Conservation (phyloP, 495 filamentous ascomycete species). For the Eremomyces bilateralis region DNA sequence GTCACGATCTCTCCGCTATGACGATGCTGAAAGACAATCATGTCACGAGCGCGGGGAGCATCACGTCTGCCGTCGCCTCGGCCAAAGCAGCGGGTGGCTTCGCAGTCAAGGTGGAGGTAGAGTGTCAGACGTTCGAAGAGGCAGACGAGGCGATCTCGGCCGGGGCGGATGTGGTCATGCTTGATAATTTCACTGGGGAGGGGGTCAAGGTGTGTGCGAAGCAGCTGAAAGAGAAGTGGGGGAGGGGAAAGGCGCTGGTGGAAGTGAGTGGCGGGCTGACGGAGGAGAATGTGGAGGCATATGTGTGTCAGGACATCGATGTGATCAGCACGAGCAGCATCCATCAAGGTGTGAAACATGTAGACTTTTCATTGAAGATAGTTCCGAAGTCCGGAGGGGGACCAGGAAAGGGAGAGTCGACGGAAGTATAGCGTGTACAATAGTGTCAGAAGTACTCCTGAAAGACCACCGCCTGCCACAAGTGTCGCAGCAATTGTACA, state of each 20-base stretch:
- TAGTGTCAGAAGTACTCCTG: too few species aligned
- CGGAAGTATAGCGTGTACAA: too few species aligned
- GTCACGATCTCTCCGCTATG: slow-evolving; percentile 83
- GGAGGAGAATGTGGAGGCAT: slow-evolving; percentile 56
- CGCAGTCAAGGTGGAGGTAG: slow-evolving; percentile 83
- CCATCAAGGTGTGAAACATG: slow-evolving; percentile 79
- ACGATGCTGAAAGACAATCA: slow-evolving; percentile 99
- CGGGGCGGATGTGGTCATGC: slow-evolving; percentile 88
- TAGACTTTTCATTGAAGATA: slow-evolving; percentile 94
- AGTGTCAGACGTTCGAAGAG: slow-evolving; percentile 68
- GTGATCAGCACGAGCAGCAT: slow-evolving; percentile 90
- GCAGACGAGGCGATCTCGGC: slow-evolving; percentile 78
- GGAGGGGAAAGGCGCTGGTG: slow-evolving; percentile 31
- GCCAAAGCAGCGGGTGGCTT: slow-evolving; percentile 77
- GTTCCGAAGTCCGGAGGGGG: too few species aligned
- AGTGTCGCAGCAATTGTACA: too few species aligned
- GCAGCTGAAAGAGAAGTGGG: slow-evolving; percentile 58
- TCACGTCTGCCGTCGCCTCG: slow-evolving; percentile 59
- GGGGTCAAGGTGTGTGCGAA: slow-evolving; percentile 49
- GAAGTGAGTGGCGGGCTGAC: slow-evolving; percentile 87
- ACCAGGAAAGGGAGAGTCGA: too few species aligned
- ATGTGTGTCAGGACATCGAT: slow-evolving; percentile 74
- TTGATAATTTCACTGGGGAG: slow-evolving; percentile 76
- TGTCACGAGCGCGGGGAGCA: slow-evolving; percentile 61
- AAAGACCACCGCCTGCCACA: too few species aligned